Base-by-base conservation (phyloP, 225 moss, liverwort and hornwort species). In the Anthoceros angustus region DNA sequence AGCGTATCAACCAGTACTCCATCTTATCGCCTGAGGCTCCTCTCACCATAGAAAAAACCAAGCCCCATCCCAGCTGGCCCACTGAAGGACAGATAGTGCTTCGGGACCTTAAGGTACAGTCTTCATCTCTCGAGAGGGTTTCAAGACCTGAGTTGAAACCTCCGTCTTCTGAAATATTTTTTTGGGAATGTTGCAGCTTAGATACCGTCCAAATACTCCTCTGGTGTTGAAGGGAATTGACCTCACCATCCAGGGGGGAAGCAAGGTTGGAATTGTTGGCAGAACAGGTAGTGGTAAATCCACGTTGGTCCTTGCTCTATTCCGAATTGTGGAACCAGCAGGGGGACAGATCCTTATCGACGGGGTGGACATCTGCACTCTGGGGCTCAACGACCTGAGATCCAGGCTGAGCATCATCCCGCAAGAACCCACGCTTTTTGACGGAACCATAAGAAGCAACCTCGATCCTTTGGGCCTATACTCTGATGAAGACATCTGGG, bases 231-330 rank as follows among this genome's bases (percentile, higher is more conserved):
- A 89, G 74, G 89, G 92, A 25, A 87, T 93, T 61, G 75, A 74
- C 8, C 62, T 93, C 23, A 77, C 76, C 48, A 85, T 93, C 65
- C 49, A 62, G 39, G 92, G 87, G 25, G 92, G 92, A 62, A 69
- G 83, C 64, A 93, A 85, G 75, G 83, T 93, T 69, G 92, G 92
- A 68, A 79, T 93, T 15, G 92, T 93, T 14, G 92, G 92, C 26
- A 73, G 92, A 70, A 93, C 92, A 42, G 92, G 92, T 40, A 85
- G 83, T 41, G 92, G 92, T 68, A 92, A 89, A 67, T 83, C 86
- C 25, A 92, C 86, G 24, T 76, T 89, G 21, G 83, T 92, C 18
- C 76, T 81, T 38, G 89, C 85, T 38, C 76, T 92, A 61, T 89
- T 92, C 64, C 87, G 93, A 45, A 64, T 93, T 21, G 84, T 87